Percentiles rank a stretch among this genome's conserved stretches.
phyloP scores from a whole-genome alignment of 75 land plant species.

The Cunninghamia lanceolata region DNA sequence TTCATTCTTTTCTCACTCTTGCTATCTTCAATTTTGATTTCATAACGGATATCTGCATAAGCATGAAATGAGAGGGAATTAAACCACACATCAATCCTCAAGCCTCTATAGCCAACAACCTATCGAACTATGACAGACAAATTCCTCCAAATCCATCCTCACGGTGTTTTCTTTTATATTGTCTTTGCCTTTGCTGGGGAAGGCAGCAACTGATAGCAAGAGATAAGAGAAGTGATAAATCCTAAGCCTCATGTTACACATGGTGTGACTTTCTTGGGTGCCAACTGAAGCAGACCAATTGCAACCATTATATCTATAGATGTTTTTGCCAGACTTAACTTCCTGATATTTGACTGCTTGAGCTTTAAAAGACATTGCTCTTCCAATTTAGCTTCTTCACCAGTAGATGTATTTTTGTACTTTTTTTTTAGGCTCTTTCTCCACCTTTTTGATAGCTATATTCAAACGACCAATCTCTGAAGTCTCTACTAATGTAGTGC shows the following conservation, averaged over 20 bases:
- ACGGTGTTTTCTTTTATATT: not conserved
- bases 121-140: not conserved
- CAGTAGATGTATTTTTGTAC: slow-evolving; percentile 18
- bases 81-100: slow-evolving; percentile 86
- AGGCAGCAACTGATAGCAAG: slow-evolving; percentile 60
- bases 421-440: slow-evolving; percentile 40
- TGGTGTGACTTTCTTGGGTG: slow-evolving; percentile 63
- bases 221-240: slow-evolving; percentile 56
- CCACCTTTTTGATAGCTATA: slow-evolving; percentile 42
- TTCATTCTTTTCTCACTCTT: slow-evolving; percentile 18
- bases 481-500: slow-evolving; percentile 54
- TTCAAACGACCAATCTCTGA: slow-evolving; percentile 44
- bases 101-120: not conserved
- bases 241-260: slow-evolving; percentile 66
- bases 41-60: slow-evolving; percentile 62
- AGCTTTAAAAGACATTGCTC: slow-evolving; percentile 31
- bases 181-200: slow-evolving; percentile 21
- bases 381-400: slow-evolving; percentile 28
- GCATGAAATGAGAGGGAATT: slow-evolving; percentile 82
- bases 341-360: slow-evolving; percentile 37
- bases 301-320: slow-evolving; percentile 60
- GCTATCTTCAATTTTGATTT: slow-evolving; percentile 39
- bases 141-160: not conserved
- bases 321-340: slow-evolving; percentile 42
- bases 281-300: slow-evolving; percentile 63